Base-by-base conservation (phyloP, 2,329 filamentous ascomycete genomes). In the Colletotrichum karsti region DNA sequence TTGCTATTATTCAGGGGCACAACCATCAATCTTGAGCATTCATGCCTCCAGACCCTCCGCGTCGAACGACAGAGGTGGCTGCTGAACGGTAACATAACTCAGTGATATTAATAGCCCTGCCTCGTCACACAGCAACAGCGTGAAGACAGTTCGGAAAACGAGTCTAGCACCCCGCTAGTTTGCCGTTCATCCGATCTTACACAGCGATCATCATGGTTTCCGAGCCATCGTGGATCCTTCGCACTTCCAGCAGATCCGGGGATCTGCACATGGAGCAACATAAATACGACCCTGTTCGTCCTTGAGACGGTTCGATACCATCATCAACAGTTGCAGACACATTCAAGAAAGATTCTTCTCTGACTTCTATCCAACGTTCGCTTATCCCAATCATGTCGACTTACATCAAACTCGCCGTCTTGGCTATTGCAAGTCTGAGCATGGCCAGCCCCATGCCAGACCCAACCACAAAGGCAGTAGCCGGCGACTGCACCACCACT, bases 121-220 rank as follows among this genome's bases (percentile, higher is more conserved):
- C n/a, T 30, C 15, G n/a, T 50, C 26, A 20, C 24, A 33, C 46
- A 33, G 28, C 46, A 6, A 18, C 12, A 13, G 33, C 33, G n/a
- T n/a, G 46, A 7, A 26, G 46, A 30, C 18, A 26, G 30, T 30
- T 15, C 4, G 24, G 46, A 8, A 33, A 28, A 51, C 3, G 26
- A 51, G n/a, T 41, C 8, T 35, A 24, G 58, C 35, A 18, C n/a
- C 30, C 30, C 33, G 7, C 30, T 15, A 37, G 18, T 28, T 20
- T 58, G 51, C 60, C 53, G 60, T 33, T 63, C 60, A 48, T 63
- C 60, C 51, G 60, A 58, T 39, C 3, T 46, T 15, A 51, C 15
- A 20, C 18, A 20, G n/a, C 28, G 39, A 26, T 10, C 28, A 15
- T 5, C 39, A 37, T 22, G 33, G 28, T 55, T 42, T 39, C 41